phyloP scores from a whole-genome alignment of 2,329 filamentous ascomycete genomes.

The Neoascochyta sp. region DNA sequence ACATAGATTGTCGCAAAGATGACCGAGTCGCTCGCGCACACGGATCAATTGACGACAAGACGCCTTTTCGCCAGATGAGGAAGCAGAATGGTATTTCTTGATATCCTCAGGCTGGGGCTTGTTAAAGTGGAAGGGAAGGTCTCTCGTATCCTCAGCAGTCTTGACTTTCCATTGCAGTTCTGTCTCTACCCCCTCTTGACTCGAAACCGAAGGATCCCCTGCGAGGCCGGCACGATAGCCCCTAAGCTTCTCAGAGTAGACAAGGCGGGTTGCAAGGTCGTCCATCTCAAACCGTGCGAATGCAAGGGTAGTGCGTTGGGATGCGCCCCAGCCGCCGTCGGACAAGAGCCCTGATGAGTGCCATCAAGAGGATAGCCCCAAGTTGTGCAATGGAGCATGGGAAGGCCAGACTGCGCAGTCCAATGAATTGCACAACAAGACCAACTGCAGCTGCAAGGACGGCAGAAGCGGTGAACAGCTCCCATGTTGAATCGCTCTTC shows the following conservation, averaged over 20 bases:
- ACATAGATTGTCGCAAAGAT: conserved; percentile 1
- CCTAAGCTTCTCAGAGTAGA: too few species aligned
- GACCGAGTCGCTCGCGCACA: not conserved
- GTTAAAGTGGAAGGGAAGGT: too few species aligned
- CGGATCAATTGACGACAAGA: not conserved
- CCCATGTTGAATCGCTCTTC: not conserved
- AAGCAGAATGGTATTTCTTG: too few species aligned
- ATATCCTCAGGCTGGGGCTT: too few species aligned
- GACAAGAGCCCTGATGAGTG: conserved; percentile 1
- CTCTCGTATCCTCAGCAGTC: too few species aligned
- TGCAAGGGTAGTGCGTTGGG: not conserved
- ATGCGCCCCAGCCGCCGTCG: not conserved
- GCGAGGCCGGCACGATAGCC: too few species aligned
- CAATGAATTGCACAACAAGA: conserved; percentile 2
- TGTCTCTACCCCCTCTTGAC: too few species aligned
- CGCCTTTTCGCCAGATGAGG: too few species aligned
- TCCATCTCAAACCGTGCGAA: conserved; percentile 1
- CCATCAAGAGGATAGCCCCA: conserved; percentile 1
- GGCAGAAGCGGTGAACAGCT: not conserved
- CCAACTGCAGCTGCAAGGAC: not conserved
- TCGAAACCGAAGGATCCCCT: too few species aligned
- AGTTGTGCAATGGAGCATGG: conserved; percentile 3
- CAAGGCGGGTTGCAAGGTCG: not conserved
- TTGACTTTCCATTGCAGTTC: not conserved
- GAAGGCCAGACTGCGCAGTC: conserved; percentile 1